Base-by-base conservation (phyloP, 2,329 filamentous ascomycete species). In the Stenocarpella maydis region DNA sequence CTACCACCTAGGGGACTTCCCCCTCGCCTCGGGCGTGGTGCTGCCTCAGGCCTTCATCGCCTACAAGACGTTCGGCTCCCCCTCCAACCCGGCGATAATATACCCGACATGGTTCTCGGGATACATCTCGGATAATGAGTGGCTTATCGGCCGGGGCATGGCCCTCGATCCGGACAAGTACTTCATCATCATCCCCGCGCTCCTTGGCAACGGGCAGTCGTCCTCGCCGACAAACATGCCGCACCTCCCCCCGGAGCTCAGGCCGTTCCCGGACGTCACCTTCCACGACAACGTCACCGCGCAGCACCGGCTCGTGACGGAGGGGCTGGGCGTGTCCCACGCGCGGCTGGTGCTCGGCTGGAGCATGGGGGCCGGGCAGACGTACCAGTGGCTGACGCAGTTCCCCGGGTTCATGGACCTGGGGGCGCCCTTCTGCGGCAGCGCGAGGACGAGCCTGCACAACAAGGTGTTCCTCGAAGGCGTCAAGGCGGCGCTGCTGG, bases 41-140 rank as follows among this genome's bases (percentile, higher is more conserved):
- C 84, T 95, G 21, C 83, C 86, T 1, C 78, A 87, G 73, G 92
- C 92, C 1, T 86, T 87, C 75, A 88, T 95, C 66, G 91, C 92
- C 19, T 95, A 93, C 83, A 94, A 92, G 78, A 93, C 92, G 0
- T 91, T 92, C 73, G 92, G 92, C 24, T 82, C 90, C 68, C 77
- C 86, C 0, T 84, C 81, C 0, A 83, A 81, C 7, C 91, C 92
- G 9, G 89, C 88, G 2, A 87, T 95, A 69, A 86, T 95, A 71
- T 95, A 95, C 75, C 92, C 92, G 2, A 90, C 89, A 2, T 95
- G 92, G 92, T 95, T 90, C 77, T 79, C 77, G 65, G 79, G 78
- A 80, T 82, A 80, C 3, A 92, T 95, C 71, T 81, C 84, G 2
- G 90, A 92, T 75, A 95, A 95, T 71, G 84, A 91, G 76, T 94